These are phyloP conservation scores for Cochlearia excelsa DNA, from an alignment of 345 rosid species.

Conservation along the genomic window DNA sequence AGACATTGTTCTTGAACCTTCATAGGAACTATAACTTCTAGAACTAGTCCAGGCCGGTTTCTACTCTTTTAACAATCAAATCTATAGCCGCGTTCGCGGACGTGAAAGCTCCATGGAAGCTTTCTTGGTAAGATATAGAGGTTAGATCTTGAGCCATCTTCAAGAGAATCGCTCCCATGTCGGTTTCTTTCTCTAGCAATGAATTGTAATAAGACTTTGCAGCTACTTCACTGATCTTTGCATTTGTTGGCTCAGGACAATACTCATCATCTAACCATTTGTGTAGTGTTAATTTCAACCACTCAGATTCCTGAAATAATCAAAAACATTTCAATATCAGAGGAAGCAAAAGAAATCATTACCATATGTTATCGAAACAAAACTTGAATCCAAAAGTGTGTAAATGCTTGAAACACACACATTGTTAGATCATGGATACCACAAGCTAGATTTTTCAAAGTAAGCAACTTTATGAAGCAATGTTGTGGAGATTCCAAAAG, in stretches of 20 bases:
- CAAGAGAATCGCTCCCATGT: conserved; percentile 72
- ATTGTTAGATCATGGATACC: too few species aligned
- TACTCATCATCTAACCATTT: conserved; percentile 95
- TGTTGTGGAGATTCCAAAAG: too few species aligned
- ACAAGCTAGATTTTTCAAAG: too few species aligned
- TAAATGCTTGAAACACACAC: too few species aligned
- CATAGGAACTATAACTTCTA: conserved; percentile 5
- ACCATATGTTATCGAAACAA: not conserved
- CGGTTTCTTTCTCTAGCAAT: conserved; percentile 53
- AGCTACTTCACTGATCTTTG: conserved; percentile 72
- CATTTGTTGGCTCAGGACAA: conserved; percentile 92
- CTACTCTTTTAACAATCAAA: conserved; percentile 61
- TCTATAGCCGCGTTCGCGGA: conserved; percentile 75
- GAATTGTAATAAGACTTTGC: conserved; percentile 53
- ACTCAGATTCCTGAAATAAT: conserved; percentile 63
- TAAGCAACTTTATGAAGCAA: too few species aligned
- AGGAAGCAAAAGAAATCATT: not conserved
- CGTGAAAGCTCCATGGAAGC: conserved; percentile 92
- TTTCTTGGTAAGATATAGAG: conserved; percentile 71
- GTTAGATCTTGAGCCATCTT: conserved; percentile 69
- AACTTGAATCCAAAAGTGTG: too few species aligned
- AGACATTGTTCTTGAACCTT: conserved; percentile 24
- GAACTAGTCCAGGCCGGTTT: conserved; percentile 7
- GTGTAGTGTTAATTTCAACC: conserved; percentile 78
- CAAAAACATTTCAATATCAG: conserved; percentile 10